Evolutionary conservation across 2,329 filamentous ascomycete genomes (phyloP), one percentile per base, ranked within the genome.

Genomic region (Fusarium compactum): DNA sequence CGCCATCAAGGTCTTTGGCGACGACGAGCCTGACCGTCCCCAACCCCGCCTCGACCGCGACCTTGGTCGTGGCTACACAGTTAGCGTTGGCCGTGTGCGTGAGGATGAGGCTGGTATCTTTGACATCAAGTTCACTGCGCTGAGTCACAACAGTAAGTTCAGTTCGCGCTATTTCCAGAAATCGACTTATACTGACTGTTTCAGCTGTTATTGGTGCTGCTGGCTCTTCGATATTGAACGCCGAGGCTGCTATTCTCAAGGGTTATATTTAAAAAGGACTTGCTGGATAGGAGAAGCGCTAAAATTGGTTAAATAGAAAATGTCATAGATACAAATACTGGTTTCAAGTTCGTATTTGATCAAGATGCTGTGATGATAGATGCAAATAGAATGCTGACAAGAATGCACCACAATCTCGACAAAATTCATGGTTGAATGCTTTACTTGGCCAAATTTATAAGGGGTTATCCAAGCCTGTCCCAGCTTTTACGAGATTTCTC

Each of bases 221-320:
- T n/a, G 96, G 96, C 14, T 97, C 94, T 3, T 97, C 93, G 32
- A 97, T 98, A 81, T 82, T 98, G 74, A 98, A 98, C 77, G 94
- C 95, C 29, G 95, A 98, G 81, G 94, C 94, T 29, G 94, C 94
- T 25, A 90, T 97, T 14, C 87, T 98, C 71, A 97, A 97, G 85
- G 95, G 95, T 8, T 93, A 91, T 77, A 86, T 95, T 69, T 94
- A 85, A 80, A 54, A 14, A 29, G 27, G 20, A 45, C 8, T 22
- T 34, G 43, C 50, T 40, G 46, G 40, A 24, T 20, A 20, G 34
- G 27, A 29, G 29, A 52, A 45, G 20, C 24, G 50, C 30, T 52
- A 53, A 58, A n/a, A 32, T 58, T 50, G 51, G 50, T 27, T 11
- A 22, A 18, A 24, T 34, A 59, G 41, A 48, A 29, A 43, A 61